Evolutionary conservation across 257 asterid genomes (phyloP).

Genomic region (Solanum pinnatisectum): DNA sequence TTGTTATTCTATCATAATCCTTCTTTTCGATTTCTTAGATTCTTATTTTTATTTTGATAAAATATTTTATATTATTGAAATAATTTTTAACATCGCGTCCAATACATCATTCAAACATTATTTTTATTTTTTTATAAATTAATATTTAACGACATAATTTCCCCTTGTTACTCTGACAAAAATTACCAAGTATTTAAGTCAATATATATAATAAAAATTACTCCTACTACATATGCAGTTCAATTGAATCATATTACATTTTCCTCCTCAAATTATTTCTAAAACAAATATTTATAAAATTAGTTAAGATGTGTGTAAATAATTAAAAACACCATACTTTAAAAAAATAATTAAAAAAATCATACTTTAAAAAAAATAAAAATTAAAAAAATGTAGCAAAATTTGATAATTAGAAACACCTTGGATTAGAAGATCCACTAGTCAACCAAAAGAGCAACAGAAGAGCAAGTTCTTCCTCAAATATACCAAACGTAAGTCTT

Average conservation of each 20-base stretch:
- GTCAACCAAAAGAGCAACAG: constrained; percentile 2
- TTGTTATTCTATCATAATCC: not conserved
- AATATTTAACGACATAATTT: too few relatives aligned
- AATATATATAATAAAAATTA: too few relatives aligned
- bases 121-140: too few relatives aligned
- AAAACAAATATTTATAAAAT: not conserved
- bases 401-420: not conserved
- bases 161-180: too few relatives aligned
- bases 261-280: not conserved
- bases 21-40: not conserved
- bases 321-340: too few relatives aligned
- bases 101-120: too few relatives aligned
- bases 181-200: too few relatives aligned
- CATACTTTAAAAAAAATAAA: not conserved
- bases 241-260: not conserved
- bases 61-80: too few relatives aligned
- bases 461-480: constrained; percentile 11
- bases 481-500: not conserved
- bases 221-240: too few relatives aligned
- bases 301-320: not conserved
- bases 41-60: too few relatives aligned
- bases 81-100: too few relatives aligned
- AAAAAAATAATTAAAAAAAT: too few relatives aligned
- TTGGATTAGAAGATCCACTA: not conserved
- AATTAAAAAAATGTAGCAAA: not conserved